Percentiles rank a stretch among this genome's conserved stretches.
These are phyloP conservation scores for Aspergillus pseudoterreus DNA, from an alignment of 2,329 filamentous ascomycete genomes.

Conservation along the genomic window DNA sequence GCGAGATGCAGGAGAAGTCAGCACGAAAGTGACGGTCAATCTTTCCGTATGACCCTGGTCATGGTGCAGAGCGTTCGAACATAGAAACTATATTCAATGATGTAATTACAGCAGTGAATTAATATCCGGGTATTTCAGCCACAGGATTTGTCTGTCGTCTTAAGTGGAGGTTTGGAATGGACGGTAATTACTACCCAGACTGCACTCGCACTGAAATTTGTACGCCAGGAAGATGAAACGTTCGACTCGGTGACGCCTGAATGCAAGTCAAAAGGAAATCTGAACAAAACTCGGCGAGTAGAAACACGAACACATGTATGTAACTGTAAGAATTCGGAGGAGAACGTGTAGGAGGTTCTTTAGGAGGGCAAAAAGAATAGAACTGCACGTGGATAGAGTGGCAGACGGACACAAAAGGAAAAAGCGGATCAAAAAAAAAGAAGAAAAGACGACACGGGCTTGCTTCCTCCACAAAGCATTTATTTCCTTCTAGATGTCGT, in stretches of 20 bases:
- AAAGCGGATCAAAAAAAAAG: not conserved
- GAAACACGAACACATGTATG: slow-evolving; percentile 3
- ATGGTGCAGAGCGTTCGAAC: not conserved
- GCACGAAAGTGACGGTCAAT: slow-evolving; percentile 35
- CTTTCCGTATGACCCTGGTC: not conserved
- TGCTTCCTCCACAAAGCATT: not conserved
- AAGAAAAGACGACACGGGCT: not conserved
- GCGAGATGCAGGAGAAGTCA: slow-evolving; percentile 48
- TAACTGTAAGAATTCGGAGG: not conserved
- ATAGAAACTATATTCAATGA: not conserved
- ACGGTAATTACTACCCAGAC: slow-evolving; percentile 8
- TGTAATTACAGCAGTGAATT: not conserved
- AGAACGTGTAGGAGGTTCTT: not conserved
- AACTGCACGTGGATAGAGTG: slow-evolving; percentile 1
- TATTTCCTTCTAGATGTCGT: slow-evolving; percentile 1
- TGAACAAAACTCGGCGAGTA: slow-evolving; percentile 6
- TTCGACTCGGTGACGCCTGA: slow-evolving; percentile 17
- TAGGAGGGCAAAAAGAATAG: not conserved
- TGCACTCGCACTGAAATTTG: slow-evolving; percentile 11
- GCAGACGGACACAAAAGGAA: slow-evolving; percentile 3
- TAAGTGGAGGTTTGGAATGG: not conserved
- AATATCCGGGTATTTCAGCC: not conserved
- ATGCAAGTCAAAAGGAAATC: slow-evolving; percentile 14
- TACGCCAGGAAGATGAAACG: slow-evolving; percentile 11
- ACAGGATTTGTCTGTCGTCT: not conserved